These are phyloP conservation scores for Achaetomiella virescens DNA, from an alignment of 495 filamentous ascomycete genomes.

Conservation along the genomic window DNA sequence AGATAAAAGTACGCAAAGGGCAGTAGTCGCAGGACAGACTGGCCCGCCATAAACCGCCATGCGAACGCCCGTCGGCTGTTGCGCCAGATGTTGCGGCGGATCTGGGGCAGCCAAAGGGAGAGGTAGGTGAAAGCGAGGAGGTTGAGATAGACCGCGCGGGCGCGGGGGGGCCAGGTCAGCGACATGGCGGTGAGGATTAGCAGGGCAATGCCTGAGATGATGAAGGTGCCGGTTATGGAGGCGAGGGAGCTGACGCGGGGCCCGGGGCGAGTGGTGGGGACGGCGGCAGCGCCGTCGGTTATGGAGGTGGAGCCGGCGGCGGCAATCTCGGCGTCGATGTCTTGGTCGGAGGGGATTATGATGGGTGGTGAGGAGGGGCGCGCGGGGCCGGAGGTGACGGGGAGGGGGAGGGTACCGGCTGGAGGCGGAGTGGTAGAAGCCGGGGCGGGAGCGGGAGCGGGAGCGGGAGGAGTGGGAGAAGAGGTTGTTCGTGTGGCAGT, in stretches of 20 bases:
- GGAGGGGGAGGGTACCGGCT: slow-evolving; percentile 52
- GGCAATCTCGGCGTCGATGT: slow-evolving; percentile 55
- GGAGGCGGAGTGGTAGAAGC: slow-evolving; percentile 25
- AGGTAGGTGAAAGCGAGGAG: slow-evolving; percentile 63
- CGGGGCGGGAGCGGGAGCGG: slow-evolving; percentile 13
- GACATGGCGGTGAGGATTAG: slow-evolving; percentile 72
- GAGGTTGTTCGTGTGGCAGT: slow-evolving; percentile 31
- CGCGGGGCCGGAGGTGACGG: slow-evolving; percentile 49
- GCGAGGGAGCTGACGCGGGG: slow-evolving; percentile 46
- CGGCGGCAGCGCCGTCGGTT: slow-evolving; percentile 25
- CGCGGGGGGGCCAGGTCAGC: slow-evolving; percentile 63
- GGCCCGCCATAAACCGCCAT: slow-evolving; percentile 83
- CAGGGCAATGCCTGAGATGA: slow-evolving; percentile 61
- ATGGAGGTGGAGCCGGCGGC: slow-evolving; percentile 40
- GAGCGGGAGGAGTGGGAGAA: slow-evolving; percentile 3
- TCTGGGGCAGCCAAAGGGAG: slow-evolving; percentile 88
- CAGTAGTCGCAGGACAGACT: slow-evolving; percentile 66
- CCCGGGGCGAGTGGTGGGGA: slow-evolving; percentile 19
- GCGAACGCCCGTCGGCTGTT: slow-evolving; percentile 83
- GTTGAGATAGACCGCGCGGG: slow-evolving; percentile 67
- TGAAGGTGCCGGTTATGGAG: slow-evolving; percentile 73
- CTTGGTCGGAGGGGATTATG: slow-evolving; percentile 81
- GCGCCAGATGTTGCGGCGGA: slow-evolving; percentile 80
- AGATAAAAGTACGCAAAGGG: slow-evolving; percentile 82
- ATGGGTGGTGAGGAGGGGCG: slow-evolving; percentile 48